Conservation (phyloP, 225 moss, liverwort and hornwort species). For the Antitrichia curtipendula region DNA sequence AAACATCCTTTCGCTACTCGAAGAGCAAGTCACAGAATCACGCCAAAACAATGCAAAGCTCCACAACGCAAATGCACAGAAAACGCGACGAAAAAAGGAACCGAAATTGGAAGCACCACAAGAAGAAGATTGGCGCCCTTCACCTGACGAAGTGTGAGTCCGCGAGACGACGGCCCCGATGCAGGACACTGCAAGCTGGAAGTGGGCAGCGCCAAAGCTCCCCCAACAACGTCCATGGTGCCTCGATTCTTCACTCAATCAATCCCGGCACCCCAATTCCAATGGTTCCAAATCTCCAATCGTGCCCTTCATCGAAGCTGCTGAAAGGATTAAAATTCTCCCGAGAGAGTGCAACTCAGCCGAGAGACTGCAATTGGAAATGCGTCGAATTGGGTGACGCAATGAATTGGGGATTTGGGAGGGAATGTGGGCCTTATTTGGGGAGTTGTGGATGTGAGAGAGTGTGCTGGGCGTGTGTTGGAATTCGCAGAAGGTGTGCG, state of each 20-base stretch:
- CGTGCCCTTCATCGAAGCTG: neutral
- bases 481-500: neutral
- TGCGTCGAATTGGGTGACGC: neutral
- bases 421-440: neutral
- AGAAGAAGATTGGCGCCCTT: neutral
- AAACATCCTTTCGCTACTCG: neutral
- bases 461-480: neutral
- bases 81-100: neutral
- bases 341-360: neutral
- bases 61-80: neutral
- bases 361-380: neutral
- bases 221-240: neutral
- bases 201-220: conserved; percentile 19
- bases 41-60: neutral
- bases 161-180: neutral
- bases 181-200: conserved; percentile 1
- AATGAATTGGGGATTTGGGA: neutral
- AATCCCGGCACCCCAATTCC: neutral
- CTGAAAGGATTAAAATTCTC: neutral
- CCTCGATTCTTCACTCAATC: neutral
- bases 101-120: neutral
- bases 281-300: neutral
- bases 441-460: neutral
- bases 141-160: neutral
- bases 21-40: neutral